Evolutionary conservation across 441 rosid species (phyloP).

Genomic region (Adansonia rubrostipa): DNA sequence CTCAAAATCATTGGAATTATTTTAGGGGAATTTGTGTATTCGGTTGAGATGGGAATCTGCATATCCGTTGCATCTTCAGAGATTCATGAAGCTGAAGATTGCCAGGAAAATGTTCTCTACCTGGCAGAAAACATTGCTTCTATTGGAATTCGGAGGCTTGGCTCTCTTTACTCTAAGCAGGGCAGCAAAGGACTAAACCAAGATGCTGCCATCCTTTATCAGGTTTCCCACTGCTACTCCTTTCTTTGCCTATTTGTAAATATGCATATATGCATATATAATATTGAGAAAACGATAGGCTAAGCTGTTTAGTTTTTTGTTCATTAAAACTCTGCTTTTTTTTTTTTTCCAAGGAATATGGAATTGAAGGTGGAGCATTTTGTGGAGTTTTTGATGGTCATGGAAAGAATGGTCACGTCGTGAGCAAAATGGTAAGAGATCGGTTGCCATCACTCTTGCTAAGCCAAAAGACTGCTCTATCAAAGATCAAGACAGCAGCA

Average conservation of each 20-base stretch:
- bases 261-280: too few species aligned
- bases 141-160: slow-evolving; percentile 35
- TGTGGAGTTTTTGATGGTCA: slow-evolving; percentile 91
- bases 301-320: too few species aligned
- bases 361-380: slow-evolving; percentile 55
- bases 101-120: slow-evolving; percentile 53
- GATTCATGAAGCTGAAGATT: slow-evolving; percentile 54
- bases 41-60: slow-evolving; percentile 76
- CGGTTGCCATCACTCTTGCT: slow-evolving; percentile 61
- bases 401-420: slow-evolving; percentile 72
- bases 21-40: not conserved
- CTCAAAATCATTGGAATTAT: slow-evolving; percentile 30
- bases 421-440: slow-evolving; percentile 71
- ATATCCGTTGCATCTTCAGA: slow-evolving; percentile 67
- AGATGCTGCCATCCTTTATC: slow-evolving; percentile 72
- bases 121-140: slow-evolving; percentile 25
- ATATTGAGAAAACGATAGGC: too few species aligned
- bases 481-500: slow-evolving; percentile 9
- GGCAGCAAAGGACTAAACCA: slow-evolving; percentile 85
- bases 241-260: not conserved
- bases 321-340: too few species aligned
- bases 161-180: slow-evolving; percentile 60
- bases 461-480: slow-evolving; percentile 45
- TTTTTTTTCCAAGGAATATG: slow-evolving; percentile 53
- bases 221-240: slow-evolving; percentile 39